Evolutionary conservation across 257 asterid species (phyloP).

Genomic region (Solanum infundibuliforme): DNA sequence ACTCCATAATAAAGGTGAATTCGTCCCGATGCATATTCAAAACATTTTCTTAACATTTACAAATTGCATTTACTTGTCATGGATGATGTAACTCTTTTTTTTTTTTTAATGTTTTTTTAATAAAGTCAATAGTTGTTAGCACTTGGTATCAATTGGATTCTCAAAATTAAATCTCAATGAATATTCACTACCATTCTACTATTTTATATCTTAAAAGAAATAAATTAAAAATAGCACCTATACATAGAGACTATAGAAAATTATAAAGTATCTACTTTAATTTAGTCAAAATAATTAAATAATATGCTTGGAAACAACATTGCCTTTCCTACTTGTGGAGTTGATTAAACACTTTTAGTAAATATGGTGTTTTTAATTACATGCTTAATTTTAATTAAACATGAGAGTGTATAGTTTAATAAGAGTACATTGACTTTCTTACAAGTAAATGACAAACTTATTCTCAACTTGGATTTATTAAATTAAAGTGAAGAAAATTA

Average conservation of each 20-base stretch:
- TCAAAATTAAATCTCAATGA: background rate
- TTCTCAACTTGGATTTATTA: conserved; percentile 1
- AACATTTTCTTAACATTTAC: background rate
- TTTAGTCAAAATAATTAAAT: background rate
- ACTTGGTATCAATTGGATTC: background rate
- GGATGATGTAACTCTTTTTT: background rate
- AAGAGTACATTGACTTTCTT: background rate
- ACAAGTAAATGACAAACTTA: background rate
- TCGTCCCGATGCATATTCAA: no score
- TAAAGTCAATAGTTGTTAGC: background rate
- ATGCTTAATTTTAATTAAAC: background rate
- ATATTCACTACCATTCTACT: background rate
- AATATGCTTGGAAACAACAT: background rate
- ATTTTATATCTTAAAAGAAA: background rate
- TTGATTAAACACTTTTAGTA: background rate
- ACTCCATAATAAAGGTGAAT: background rate
- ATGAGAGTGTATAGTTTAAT: background rate
- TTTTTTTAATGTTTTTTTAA: background rate
- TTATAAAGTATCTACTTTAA: background rate
- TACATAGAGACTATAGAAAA: background rate
- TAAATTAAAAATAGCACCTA: background rate
- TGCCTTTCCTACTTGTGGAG: background rate
- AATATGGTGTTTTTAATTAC: background rate
- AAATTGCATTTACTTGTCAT: background rate
- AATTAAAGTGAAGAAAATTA: background rate